A percentile compares a stretch with the other conserved stretches of the same genome.
phyloP scores from a whole-genome alignment of 192 early-diverging fungal genomes.

The Coemansia sp. region DNA sequence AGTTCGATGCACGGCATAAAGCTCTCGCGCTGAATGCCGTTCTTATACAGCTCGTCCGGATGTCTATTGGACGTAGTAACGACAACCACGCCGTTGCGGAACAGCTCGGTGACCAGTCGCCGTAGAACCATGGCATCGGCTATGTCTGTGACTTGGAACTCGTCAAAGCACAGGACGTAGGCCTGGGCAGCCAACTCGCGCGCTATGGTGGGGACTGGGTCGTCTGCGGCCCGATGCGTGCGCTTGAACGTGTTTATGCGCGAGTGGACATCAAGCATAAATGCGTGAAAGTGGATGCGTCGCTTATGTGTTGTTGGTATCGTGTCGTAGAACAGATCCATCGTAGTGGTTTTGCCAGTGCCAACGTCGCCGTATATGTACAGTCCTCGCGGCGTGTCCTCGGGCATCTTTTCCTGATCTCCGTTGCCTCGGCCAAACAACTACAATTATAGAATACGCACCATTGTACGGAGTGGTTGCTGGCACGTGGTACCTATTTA shows the following conservation, averaged over 20 bases:
- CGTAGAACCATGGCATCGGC: slow-evolving; percentile 95
- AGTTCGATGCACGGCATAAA: slow-evolving; percentile 93
- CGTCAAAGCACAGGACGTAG: slow-evolving; percentile 93
- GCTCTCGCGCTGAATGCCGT: slow-evolving; percentile 91
- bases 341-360: slow-evolving; percentile 93
- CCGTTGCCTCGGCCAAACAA: slow-evolving; percentile 15
- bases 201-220: slow-evolving; percentile 75
- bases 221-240: slow-evolving; percentile 52
- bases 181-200: slow-evolving; percentile 78
- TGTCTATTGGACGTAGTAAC: slow-evolving; percentile 94
- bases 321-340: slow-evolving; percentile 94
- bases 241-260: slow-evolving; percentile 67
- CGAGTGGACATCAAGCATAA: slow-evolving; percentile 92
- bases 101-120: slow-evolving; percentile 79
- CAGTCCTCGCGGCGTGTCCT: slow-evolving; percentile 32
- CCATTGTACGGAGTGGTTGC: slow-evolving; percentile 4
- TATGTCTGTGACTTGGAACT: slow-evolving; percentile 95
- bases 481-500: slow-evolving; percentile 1
- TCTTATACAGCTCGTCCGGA: slow-evolving; percentile 92
- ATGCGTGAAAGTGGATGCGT: slow-evolving; percentile 95
- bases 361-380: slow-evolving; percentile 74
- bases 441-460: slow-evolving; percentile 19
- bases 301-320: slow-evolving; percentile 72
- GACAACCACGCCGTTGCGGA: slow-evolving; percentile 81
- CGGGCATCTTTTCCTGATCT: background rate